A percentile compares a stretch with the other conserved stretches of the same genome.
Evolutionary conservation across 2,329 filamentous ascomycete species (phyloP).

Genomic region (Elsinoe arachidis): DNA sequence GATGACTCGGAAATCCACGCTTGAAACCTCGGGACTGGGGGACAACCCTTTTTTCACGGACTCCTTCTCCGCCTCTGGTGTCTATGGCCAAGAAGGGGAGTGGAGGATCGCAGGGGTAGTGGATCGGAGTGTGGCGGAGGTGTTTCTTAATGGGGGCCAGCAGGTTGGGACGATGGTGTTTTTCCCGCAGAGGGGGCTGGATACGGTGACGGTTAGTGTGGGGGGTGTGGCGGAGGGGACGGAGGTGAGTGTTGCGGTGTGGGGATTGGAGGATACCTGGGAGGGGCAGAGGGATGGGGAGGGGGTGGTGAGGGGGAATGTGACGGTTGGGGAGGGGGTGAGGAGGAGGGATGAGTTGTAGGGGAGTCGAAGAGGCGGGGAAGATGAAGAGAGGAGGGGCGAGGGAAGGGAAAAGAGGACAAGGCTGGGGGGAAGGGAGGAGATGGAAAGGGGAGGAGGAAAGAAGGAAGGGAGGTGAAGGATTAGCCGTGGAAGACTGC

Average conservation of each 20-base stretch:
- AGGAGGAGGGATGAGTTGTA: not conserved
- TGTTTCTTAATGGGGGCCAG: conserved; percentile 46
- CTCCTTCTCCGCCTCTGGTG: conserved; percentile 37
- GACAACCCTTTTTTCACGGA: conserved; percentile 49
- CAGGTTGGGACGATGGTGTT: conserved; percentile 44
- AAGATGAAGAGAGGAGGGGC: not conserved
- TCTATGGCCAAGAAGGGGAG: conserved; percentile 23
- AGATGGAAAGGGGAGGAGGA: no score
- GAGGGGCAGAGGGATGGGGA: conserved; percentile 28
- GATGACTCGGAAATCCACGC: conserved; percentile 42
- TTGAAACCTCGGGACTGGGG: conserved; percentile 32
- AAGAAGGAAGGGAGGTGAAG: no score
- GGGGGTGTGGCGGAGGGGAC: conserved; percentile 30
- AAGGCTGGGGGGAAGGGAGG: not conserved
- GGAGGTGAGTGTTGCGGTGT: conserved; percentile 32
- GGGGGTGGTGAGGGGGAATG: conserved; percentile 26
- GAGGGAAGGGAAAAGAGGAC: not conserved
- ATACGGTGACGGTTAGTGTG: conserved; percentile 29
- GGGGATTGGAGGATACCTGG: conserved; percentile 33
- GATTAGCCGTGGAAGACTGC: no score
- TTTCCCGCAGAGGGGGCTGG: conserved; percentile 39
- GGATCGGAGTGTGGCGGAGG: conserved; percentile 47
- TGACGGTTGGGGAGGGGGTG: conserved; percentile 17
- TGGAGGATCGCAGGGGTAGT: conserved; percentile 43
- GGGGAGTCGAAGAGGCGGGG: not conserved